Evolutionary conservation across 2,329 filamentous ascomycete species (phyloP).

Genomic region (Pezicula neosporulosa): DNA sequence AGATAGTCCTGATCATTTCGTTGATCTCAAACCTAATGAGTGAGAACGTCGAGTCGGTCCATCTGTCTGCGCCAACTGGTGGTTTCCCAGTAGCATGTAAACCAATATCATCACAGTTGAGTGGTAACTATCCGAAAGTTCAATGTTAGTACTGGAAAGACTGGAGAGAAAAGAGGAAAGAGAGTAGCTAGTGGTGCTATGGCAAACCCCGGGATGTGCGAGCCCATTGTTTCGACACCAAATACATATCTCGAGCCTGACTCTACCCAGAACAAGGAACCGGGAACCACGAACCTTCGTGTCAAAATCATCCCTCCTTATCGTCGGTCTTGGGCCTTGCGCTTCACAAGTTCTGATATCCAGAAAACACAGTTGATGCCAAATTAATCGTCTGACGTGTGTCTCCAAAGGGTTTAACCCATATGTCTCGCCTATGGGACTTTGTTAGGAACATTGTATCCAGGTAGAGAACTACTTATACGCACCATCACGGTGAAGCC

Average conservation of each 20-base stretch:
- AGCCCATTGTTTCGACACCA: no score
- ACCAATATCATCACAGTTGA: constrained; percentile 67
- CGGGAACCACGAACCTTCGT: constrained; percentile 47
- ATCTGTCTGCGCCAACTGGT: constrained; percentile 37
- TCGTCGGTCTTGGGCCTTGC: constrained; percentile 67
- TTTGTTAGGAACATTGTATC: no score
- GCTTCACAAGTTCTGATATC: constrained; percentile 73
- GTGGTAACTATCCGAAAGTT: constrained; percentile 34
- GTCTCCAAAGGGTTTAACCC: constrained; percentile 64
- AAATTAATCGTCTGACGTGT: constrained; percentile 68
- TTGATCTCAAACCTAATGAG: constrained; percentile 70
- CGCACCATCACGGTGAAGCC: constrained; percentile 59
- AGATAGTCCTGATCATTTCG: constrained; percentile 68
- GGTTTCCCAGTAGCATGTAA: constrained; percentile 46
- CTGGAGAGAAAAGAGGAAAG: no score
- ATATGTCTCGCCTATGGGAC: constrained; percentile 44
- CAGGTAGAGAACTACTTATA: no score
- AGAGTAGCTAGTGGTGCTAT: no score
- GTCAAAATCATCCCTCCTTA: constrained; percentile 72
- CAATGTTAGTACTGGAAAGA: no score
- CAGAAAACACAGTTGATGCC: constrained; percentile 76
- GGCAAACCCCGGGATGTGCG: no score
- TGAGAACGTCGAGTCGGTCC: constrained; percentile 65
- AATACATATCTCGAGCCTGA: no score
- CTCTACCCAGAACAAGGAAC: no score